These are phyloP conservation scores for Ligustrum vulgare DNA, from an alignment of 257 asterid species.

Conservation along the genomic window DNA sequence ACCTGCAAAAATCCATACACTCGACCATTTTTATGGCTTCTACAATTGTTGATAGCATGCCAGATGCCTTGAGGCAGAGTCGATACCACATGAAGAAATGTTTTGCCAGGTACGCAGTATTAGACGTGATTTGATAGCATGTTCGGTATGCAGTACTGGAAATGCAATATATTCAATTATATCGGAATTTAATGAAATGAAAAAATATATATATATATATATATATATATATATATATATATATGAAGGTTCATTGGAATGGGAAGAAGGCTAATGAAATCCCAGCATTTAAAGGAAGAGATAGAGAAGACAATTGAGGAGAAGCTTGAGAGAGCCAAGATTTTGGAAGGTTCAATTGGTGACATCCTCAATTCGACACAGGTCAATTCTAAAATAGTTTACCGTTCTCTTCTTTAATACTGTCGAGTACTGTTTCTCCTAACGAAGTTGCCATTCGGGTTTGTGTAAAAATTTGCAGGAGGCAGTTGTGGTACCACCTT, in stretches of 20 bases:
- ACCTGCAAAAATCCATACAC: conserved; percentile 9
- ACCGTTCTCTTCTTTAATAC: background rate
- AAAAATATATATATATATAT: too few relatives aligned
- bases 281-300: conserved; percentile 62
- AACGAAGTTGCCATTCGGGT: background rate
- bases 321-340: conserved; percentile 56
- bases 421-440: background rate
- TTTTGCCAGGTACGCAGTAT: conserved; percentile 53
- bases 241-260: conserved; percentile 52
- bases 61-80: conserved; percentile 59
- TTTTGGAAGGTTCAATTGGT: conserved; percentile 70
- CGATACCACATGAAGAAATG: conserved; percentile 71
- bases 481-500: conserved; percentile 76
- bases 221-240: background rate
- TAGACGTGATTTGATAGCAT: background rate
- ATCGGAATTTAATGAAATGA: too few relatives aligned
- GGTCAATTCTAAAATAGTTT: conserved; percentile 35
- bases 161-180: background rate
- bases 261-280: conserved; percentile 72
- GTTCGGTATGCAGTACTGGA: background rate
- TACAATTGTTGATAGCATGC: conserved; percentile 54
- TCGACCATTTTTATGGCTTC: conserved; percentile 42
- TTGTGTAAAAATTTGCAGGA: conserved; percentile 43
- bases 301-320: conserved; percentile 69
- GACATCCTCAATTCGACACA: conserved; percentile 66